Conservation (phyloP, 2,329 filamentous ascomycete genomes). For the Trichoderma aggressivum region DNA sequence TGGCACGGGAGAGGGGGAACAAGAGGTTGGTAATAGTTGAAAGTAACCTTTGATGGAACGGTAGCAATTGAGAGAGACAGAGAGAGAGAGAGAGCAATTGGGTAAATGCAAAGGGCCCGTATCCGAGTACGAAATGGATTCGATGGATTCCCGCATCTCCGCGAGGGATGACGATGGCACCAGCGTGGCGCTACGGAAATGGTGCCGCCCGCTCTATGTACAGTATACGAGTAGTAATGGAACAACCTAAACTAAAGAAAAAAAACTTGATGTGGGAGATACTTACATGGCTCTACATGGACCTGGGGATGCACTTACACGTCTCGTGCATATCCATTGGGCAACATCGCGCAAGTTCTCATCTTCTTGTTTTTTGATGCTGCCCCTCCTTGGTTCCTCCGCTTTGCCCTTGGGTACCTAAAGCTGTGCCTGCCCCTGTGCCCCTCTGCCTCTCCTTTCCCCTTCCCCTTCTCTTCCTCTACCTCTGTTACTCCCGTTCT, state of each 20-base stretch:
- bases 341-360: neutral
- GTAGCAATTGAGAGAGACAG: no score
- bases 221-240: no score
- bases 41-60: neutral
- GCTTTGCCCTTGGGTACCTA: neutral
- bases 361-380: neutral
- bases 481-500: neutral
- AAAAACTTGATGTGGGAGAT: neutral
- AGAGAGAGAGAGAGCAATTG: no score
- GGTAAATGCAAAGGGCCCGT: neutral
- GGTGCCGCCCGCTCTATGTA: neutral
- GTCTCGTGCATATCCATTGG: neutral
- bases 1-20: neutral
- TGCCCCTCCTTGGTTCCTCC: neutral
- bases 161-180: slow-evolving; percentile 4
- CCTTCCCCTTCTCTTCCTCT: slow-evolving; percentile 1
- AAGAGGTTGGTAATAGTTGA: neutral
- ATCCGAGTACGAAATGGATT: neutral
- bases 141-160: neutral
- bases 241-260: no score
- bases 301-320: neutral
- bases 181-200: neutral
- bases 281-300: neutral
- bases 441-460: slow-evolving; percentile 15
- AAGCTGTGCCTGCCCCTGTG: slow-evolving; percentile 1